Evolutionary conservation across 345 rosid species (phyloP).

Genomic region (Eucalyptus sp.): DNA sequence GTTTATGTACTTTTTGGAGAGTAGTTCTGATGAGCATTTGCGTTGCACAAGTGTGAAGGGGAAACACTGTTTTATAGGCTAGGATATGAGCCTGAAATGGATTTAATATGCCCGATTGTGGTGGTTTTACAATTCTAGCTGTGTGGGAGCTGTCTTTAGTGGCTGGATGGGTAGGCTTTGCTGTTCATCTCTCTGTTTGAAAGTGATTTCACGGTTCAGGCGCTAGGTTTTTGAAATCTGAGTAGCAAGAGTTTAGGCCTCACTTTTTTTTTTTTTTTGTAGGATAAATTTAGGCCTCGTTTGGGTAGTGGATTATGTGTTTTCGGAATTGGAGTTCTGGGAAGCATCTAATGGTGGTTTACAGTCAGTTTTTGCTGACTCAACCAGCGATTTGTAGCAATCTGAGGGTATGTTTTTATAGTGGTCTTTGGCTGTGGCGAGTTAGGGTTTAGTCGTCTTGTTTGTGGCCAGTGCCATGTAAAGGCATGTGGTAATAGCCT

Average conservation of each 20-base stretch:
- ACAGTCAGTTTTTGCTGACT: neutral
- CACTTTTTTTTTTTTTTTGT: neutral
- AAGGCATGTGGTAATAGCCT: neutral
- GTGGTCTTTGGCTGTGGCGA: neutral
- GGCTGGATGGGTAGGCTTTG: neutral
- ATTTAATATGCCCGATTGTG: neutral
- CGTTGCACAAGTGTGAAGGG: neutral
- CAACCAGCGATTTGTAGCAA: neutral
- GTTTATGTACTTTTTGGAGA: neutral
- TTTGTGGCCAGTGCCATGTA: neutral
- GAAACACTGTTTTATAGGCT: neutral
- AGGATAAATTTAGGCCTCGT: neutral
- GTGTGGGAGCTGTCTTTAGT: neutral
- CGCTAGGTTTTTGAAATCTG: neutral
- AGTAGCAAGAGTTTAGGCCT: neutral
- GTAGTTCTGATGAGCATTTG: neutral
- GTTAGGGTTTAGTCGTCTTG: neutral
- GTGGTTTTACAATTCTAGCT: neutral
- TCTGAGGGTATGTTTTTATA: neutral
- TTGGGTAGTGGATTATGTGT: neutral
- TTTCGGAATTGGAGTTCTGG: neutral
- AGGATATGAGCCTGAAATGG: neutral
- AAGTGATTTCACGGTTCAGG: neutral
- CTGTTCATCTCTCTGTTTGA: neutral
- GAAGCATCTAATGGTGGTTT: neutral